phyloP scores from a whole-genome alignment of 495 filamentous ascomycete genomes.

The Aspergillus cavernicola region DNA sequence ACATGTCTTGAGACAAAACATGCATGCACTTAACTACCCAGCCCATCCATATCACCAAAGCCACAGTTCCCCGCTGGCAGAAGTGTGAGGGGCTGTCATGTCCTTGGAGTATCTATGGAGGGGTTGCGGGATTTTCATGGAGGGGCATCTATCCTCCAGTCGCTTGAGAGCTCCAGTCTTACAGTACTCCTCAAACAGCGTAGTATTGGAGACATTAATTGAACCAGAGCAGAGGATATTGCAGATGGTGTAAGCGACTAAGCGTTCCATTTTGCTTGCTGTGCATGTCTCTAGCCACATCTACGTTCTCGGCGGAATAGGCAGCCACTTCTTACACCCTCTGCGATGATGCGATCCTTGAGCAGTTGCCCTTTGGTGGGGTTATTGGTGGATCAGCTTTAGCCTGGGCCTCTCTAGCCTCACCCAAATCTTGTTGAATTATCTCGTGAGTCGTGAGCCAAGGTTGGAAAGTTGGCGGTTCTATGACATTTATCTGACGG shows the following conservation, averaged over 20 bases:
- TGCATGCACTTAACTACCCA: not conserved
- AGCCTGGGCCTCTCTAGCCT: not conserved
- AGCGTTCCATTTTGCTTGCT: not conserved
- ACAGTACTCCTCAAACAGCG: not conserved
- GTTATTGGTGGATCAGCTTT: not conserved
- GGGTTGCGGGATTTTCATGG: constrained; percentile 1
- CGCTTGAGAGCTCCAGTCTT: not conserved
- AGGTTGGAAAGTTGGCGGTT: not conserved
- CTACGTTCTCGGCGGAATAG: constrained; percentile 2
- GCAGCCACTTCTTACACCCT: constrained; percentile 1
- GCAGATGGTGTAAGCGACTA: too few relatives aligned
- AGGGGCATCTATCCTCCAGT: not conserved
- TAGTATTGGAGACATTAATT: too few relatives aligned
- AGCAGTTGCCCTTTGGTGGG: not conserved
- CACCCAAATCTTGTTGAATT: not conserved
- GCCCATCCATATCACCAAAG: too few relatives aligned
- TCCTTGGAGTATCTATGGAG: too few relatives aligned
- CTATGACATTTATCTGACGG: not conserved
- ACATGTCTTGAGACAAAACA: not conserved
- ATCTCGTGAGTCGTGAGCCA: not conserved
- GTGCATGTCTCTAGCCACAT: constrained; percentile 1
- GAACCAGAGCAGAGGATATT: too few relatives aligned
- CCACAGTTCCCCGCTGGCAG: not conserved
- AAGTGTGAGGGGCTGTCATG: not conserved
- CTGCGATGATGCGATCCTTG: not conserved